A percentile compares a stretch with the other conserved stretches of the same genome.
phyloP scores from a whole-genome alignment of 495 filamentous ascomycete genomes.

The Niebla homalea region DNA sequence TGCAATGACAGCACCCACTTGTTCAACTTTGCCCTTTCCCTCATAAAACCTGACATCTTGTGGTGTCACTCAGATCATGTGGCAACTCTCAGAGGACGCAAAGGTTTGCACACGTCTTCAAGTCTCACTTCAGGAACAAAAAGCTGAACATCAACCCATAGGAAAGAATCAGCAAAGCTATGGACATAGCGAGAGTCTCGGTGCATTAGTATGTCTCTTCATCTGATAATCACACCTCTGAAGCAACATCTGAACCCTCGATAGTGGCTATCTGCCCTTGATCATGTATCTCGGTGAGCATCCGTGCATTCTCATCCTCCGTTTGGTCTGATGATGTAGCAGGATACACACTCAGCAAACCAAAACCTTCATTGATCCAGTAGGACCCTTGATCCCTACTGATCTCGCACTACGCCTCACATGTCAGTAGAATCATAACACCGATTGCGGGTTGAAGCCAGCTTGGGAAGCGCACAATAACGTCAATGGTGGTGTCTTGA shows the following conservation, averaged over 20 bases:
- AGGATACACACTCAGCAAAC: slow-evolving; percentile 92
- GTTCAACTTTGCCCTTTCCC: background rate
- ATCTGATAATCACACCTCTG: background rate
- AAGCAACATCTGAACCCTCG: slow-evolving; percentile 5
- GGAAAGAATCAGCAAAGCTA: slow-evolving; percentile 93
- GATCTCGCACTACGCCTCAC: too few relatives aligned
- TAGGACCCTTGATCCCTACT: background rate
- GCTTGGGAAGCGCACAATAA: too few relatives aligned
- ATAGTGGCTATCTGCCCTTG: slow-evolving; percentile 86
- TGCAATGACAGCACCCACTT: background rate
- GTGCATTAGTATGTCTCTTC: slow-evolving; percentile 72
- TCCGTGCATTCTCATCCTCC: slow-evolving; percentile 3
- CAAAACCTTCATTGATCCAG: slow-evolving; percentile 76
- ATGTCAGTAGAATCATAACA: too few relatives aligned
- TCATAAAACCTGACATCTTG: background rate
- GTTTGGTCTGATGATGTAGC: slow-evolving; percentile 4
- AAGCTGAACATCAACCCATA: slow-evolving; percentile 21
- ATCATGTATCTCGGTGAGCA: slow-evolving; percentile 91
- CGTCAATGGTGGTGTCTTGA: too few relatives aligned
- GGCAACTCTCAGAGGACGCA: slow-evolving; percentile 90
- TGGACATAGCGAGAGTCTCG: slow-evolving; percentile 87
- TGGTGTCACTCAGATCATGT: slow-evolving; percentile 33
- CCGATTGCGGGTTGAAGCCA: too few relatives aligned
- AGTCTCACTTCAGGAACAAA: background rate
- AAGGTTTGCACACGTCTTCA: slow-evolving; percentile 45